Base-by-base conservation (phyloP, 352 stramenopile genomes). In the Phytophthora pinifolia region DNA sequence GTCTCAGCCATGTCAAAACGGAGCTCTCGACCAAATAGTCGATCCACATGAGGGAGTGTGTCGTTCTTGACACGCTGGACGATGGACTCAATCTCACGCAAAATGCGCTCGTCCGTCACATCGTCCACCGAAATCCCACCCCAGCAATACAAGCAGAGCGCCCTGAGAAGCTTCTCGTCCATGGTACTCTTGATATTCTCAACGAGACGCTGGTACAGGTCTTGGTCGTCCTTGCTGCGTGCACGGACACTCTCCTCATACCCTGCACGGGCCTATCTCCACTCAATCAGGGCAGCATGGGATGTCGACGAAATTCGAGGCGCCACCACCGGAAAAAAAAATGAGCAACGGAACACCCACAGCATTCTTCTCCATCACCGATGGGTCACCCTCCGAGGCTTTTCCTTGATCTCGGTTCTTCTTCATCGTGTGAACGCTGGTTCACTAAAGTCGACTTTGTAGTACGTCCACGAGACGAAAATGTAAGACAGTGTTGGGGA, bases 371-470 rank as follows among this genome's bases (percentile, higher is more conserved):
- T 49, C 39, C 8, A 50, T 41, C 1, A 6, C 22, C 13, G 20
- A 9, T 3, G 9, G 3, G 22, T 18, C 32, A 15, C 17, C 18
- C 10, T 47, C 18, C 17, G 30, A 9, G 4, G 29, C 31, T 39
- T 41, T 42, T 37, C 22, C n/a, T n/a, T n/a, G n/a, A n/a, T n/a
- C 29, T 30, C 14, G 34, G 31, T n/a, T 38, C 25, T 18, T 58
- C 30, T 44, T 58, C 37, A 58, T 58, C 38, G 30, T 49, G 49
- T 49, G 49, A 58, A 58, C 49, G 31, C 0, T 31, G 38, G 39
- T 50, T 58, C 38, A 50, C 49, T 58, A 49, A 58, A 58, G 49
- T 54, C 49, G 39, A 58, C 49, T 58, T 57, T 59, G 50, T 59
- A 59, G 50, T 51, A 59, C 50, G 50, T 51, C 38, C 39, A 59